These are phyloP conservation scores for Allantophomopsis lycopodina DNA, from an alignment of 2,329 filamentous ascomycete genomes.

Conservation along the genomic window DNA sequence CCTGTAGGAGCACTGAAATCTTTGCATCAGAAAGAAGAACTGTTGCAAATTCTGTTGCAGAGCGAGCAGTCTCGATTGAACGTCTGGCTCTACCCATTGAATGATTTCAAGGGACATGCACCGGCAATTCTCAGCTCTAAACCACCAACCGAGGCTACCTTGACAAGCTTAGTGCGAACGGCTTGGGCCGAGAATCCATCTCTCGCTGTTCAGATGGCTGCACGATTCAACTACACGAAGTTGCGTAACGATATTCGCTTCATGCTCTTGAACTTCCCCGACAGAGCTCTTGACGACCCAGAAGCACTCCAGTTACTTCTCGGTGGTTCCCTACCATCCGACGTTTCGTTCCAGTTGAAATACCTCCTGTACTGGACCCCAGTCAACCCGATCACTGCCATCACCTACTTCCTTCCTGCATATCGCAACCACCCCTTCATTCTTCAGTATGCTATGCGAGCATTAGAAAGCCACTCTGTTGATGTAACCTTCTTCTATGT, in stretches of 20 bases:
- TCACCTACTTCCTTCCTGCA: conserved; percentile 83
- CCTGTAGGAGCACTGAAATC: conserved; percentile 42
- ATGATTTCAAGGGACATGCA: conserved; percentile 39
- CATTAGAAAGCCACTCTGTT: conserved; percentile 86
- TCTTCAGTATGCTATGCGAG: conserved; percentile 92
- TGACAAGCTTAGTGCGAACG: conserved; percentile 50
- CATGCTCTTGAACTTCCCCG: conserved; percentile 69
- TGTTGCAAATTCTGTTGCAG: conserved; percentile 69
- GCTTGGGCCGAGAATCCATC: conserved; percentile 81
- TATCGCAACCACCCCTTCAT: conserved; percentile 88
- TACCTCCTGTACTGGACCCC: conserved; percentile 89
- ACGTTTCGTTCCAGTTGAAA: conserved; percentile 78
- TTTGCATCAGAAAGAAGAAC: conserved; percentile 64
- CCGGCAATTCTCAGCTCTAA: conserved; percentile 12
- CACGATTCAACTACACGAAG: conserved; percentile 64
- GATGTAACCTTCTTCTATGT: conserved; percentile 99
- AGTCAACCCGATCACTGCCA: conserved; percentile 83
- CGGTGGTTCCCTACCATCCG: conserved; percentile 59
- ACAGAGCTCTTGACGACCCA: conserved; percentile 68
- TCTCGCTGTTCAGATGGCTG: conserved; percentile 73
- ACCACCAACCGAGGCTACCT: conserved; percentile 24
- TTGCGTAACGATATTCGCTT: conserved; percentile 65
- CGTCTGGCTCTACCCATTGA: conserved; percentile 82
- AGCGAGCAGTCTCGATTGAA: conserved; percentile 72
- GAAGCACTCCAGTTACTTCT: conserved; percentile 76